These are phyloP conservation scores for Eucalyptus curtisii DNA, from an alignment of 345 rosid species.

Conservation along the genomic window DNA sequence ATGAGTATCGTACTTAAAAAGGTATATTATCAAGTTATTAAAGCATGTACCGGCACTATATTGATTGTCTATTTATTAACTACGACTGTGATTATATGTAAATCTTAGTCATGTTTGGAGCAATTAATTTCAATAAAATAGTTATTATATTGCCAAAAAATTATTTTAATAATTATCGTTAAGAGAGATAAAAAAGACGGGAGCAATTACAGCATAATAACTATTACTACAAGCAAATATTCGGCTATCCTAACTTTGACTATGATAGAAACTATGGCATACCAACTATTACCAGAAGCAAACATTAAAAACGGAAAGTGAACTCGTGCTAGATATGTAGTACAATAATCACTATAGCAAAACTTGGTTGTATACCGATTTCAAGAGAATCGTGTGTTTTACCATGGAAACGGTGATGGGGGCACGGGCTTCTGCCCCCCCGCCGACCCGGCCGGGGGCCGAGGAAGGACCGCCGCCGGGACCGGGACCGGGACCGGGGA, in stretches of 20 bases:
- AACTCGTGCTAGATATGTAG: rapidly evolving
- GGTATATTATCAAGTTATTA: not conserved
- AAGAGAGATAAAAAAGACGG: not conserved
- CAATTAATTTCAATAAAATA: not conserved
- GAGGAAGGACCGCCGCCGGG: not conserved
- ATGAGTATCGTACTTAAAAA: not conserved
- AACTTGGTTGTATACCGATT: rapidly evolving
- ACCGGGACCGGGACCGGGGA: rapidly evolving
- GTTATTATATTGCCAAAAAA: not conserved
- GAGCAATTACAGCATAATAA: not conserved
- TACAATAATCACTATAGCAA: not conserved
- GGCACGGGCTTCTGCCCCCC: not conserved
- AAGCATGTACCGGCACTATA: not conserved
- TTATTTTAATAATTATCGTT: rapidly evolving
- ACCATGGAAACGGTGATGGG: not conserved
- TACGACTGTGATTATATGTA: rapidly evolving
- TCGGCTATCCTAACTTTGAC: not conserved
- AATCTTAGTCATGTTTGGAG: not conserved
- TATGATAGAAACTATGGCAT: not conserved
- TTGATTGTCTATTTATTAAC: not conserved
- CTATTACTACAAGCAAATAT: not conserved
- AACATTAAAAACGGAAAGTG: rapidly evolving
- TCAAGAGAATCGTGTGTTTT: not conserved
- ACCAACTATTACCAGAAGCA: rapidly evolving
- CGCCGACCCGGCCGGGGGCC: not conserved